Base-by-base conservation (phyloP, 768 basidiomycete genomes). In the Pisolithus orientalis region DNA sequence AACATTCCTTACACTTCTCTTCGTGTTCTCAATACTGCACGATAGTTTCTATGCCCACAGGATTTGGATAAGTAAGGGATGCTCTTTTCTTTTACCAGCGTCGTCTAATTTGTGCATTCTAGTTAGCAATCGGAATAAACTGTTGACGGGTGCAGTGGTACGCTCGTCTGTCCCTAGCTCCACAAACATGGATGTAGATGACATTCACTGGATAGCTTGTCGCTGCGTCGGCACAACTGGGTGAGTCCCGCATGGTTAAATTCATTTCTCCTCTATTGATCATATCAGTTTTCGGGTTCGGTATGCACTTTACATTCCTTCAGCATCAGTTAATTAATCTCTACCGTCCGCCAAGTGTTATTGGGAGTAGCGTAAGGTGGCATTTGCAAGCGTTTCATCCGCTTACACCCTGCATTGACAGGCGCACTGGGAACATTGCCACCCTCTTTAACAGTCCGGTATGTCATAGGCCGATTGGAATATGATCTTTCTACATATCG, bases 31-130 rank as follows among this genome's bases (percentile, higher is more conserved):
- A 62, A n/a, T 1, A 0, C 6, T 21, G n/a, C 21, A 9, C 28
- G 7, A 40, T 38, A 65, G 63, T 45, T 65, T 64, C 31, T 65
- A 65, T 28, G 49, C 52, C 27, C 63, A 64, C 28, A 61, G 61
- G 34, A 56, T 65, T 21, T 65, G 60, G 60, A 62, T 64, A 57
- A 61, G 62, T 64, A 44, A 1, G 16, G 16, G 28, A 13, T 1
- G 5, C 13, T 5, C 11, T 11, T 24, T 14, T 16, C 28, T 16
- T 6, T 1, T 29, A 16, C 31, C 14, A 8, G 40, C 13, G 5
- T 5, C 13, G 24, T 3, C 21, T 31, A 17, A 28, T 50, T 10
- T 13, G 21, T 21, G 2, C 21, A 21, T 21, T 21, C 21, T 21
- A 21, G 21, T 21, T 21, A 21, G 21, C 21, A 53, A 45, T 44